Evolutionary conservation across 1,284 basidiomycete genomes (phyloP).

Genomic region (Coniferiporia weirii): DNA sequence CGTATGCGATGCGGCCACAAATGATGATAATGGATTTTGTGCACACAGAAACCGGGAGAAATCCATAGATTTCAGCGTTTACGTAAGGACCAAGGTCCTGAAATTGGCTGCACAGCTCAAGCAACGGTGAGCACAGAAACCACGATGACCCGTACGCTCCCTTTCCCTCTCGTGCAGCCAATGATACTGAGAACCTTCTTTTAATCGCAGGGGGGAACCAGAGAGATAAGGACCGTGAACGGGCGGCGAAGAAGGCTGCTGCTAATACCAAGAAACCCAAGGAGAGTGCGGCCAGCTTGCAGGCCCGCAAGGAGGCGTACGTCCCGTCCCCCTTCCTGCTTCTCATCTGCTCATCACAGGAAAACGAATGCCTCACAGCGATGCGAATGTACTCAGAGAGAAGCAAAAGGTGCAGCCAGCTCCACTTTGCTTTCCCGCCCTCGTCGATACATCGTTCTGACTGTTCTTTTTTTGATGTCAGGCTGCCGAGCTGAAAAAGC

Average conservation of each 20-base stretch:
- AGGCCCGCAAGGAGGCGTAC: constrained; percentile 27
- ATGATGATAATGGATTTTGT: too few species aligned
- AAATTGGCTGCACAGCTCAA: too few species aligned
- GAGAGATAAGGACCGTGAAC: constrained; percentile 27
- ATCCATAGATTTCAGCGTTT: too few species aligned
- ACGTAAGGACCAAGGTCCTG: too few species aligned
- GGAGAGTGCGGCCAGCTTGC: constrained; percentile 23
- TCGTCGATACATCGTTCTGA: too few species aligned
- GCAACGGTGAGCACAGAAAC: neutral
- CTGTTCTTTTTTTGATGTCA: neutral
- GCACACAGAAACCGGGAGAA: too few species aligned
- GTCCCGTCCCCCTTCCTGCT: constrained; percentile 7
- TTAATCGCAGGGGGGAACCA: constrained; percentile 27
- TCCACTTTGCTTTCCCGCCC: neutral
- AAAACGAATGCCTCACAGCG: constrained; percentile 19
- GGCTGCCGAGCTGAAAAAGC: neutral
- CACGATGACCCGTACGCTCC: constrained; percentile 12
- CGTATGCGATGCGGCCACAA: too few species aligned
- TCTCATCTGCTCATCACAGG: neutral
- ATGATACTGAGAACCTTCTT: neutral
- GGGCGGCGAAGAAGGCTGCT: constrained; percentile 27
- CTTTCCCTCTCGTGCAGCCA: neutral
- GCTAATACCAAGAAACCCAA: constrained; percentile 22
- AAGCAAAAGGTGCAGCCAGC: constrained; percentile 24
- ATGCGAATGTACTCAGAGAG: constrained; percentile 25